Percentiles rank a stretch among this genome's conserved stretches.
Evolutionary conservation across 2,329 filamentous ascomycete genomes (phyloP).

Genomic region (Monilinia fructigena): DNA sequence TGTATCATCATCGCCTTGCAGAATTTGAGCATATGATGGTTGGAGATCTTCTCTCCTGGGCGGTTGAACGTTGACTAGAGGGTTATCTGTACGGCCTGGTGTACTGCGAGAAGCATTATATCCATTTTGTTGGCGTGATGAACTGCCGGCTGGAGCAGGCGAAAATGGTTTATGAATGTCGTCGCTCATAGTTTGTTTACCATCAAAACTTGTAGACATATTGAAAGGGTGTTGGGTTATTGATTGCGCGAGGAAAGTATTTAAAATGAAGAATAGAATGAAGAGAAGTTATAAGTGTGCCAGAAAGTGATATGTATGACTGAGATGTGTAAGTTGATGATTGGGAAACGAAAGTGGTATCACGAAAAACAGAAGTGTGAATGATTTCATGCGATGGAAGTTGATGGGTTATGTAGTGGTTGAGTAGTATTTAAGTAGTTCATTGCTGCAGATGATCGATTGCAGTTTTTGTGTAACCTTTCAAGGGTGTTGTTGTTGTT

Average conservation of each 20-base stretch:
- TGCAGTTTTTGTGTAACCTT: not conserved
- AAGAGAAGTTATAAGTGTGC: not conserved
- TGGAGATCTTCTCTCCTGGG: slow-evolving; percentile 80
- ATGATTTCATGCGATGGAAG: not conserved
- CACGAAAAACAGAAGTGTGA: no score
- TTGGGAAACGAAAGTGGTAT: no score
- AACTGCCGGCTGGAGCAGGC: not conserved
- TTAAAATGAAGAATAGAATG: not conserved
- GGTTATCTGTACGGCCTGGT: slow-evolving; percentile 37
- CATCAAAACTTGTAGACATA: slow-evolving; percentile 18
- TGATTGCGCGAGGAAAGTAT: not conserved
- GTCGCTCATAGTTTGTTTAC: not conserved
- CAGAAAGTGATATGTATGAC: not conserved
- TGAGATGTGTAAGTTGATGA: not conserved
- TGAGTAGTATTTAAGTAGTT: no score
- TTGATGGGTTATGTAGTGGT: not conserved
- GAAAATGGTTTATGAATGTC: slow-evolving; percentile 7
- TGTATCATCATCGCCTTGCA: slow-evolving; percentile 63
- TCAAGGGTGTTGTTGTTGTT: no score
- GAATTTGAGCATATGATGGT: slow-evolving; percentile 63
- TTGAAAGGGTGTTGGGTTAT: not conserved
- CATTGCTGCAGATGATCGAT: not conserved
- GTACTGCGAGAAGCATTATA: slow-evolving; percentile 27
- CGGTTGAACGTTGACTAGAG: slow-evolving; percentile 70
- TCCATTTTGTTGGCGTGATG: slow-evolving; percentile 23